Evolutionary conservation across 164 flowering plant genomes (phyloP).

Genomic region (Aristolochia contorta): DNA sequence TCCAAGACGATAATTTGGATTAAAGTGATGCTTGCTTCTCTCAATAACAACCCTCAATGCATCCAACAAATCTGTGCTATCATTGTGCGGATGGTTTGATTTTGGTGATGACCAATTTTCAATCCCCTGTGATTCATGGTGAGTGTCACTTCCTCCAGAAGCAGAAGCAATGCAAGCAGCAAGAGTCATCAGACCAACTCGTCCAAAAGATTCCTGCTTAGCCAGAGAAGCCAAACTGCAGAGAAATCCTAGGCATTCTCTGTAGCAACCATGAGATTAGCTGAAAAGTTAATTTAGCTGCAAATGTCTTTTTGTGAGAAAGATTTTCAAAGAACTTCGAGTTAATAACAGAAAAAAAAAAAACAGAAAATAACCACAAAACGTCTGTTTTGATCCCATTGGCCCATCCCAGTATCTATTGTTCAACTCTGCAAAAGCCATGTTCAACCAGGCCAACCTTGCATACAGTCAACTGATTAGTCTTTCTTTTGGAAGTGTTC

Average conservation of each 20-base stretch:
- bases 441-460: too few species aligned
- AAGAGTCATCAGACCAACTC: constrained; percentile 86
- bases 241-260: constrained; percentile 47
- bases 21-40: constrained; percentile 88
- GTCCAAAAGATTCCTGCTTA: constrained; percentile 60
- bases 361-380: not conserved
- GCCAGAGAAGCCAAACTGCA: constrained; percentile 46
- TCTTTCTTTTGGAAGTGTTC: too few species aligned
- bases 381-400: too few species aligned
- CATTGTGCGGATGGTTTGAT: constrained; percentile 12
- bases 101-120: constrained; percentile 16
- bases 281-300: not conserved
- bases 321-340: not conserved
- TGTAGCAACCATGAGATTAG: constrained; percentile 22
- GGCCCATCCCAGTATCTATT: too few species aligned
- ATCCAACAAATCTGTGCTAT: constrained; percentile 42
- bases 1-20: constrained; percentile 76
- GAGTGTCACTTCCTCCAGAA: constrained; percentile 26
- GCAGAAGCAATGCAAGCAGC: constrained; percentile 68
- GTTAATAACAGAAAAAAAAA: not conserved
- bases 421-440: too few species aligned
- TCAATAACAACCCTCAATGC: constrained; percentile 56
- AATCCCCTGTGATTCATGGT: constrained; percentile 9
- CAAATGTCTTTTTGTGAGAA: not conserved
- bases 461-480: too few species aligned